A percentile compares a stretch with the other conserved stretches of the same genome.
Evolutionary conservation across 2,329 filamentous ascomycete species (phyloP).

Genomic region (Fusarium pseudograminearum): DNA sequence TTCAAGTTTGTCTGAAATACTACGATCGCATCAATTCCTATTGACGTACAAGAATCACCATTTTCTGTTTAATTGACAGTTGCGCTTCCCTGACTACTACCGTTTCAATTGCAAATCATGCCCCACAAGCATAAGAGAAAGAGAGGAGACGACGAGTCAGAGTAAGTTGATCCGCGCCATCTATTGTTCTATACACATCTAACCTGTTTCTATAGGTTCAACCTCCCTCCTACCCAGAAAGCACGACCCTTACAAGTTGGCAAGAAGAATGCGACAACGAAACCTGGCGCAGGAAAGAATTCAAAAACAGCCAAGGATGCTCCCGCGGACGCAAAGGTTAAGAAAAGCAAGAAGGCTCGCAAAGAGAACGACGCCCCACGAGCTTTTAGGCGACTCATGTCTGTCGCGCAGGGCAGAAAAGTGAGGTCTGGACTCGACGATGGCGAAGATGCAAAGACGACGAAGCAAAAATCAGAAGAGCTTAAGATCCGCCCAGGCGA

Average conservation of each 20-base stretch:
- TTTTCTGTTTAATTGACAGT: rapidly evolving
- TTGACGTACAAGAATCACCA: background rate
- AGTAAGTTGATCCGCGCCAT: constrained; percentile 28
- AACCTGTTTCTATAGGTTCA: constrained; percentile 55
- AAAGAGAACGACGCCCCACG: constrained; percentile 84
- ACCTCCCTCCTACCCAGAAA: constrained; percentile 62
- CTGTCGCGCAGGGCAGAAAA: constrained; percentile 72
- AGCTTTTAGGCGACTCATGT: constrained; percentile 88
- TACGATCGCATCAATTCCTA: background rate
- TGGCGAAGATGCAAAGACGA: constrained; percentile 58
- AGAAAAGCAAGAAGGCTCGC: constrained; percentile 60
- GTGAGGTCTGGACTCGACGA: constrained; percentile 77
- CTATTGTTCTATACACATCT: constrained; percentile 18
- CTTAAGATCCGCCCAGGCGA: constrained; percentile 87
- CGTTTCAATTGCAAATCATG: constrained; percentile 61
- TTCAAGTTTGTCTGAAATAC: constrained; percentile 7
- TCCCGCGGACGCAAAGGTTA: constrained; percentile 53
- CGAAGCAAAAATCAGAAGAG: constrained; percentile 47
- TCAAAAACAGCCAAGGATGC: constrained; percentile 21
- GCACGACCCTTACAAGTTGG: constrained; percentile 65
- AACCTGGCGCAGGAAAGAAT: constrained; percentile 2
- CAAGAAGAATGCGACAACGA: constrained; percentile 49
- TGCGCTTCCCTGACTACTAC: rapidly evolving
- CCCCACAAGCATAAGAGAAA: constrained; percentile 86
- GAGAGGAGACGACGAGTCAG: constrained; percentile 61